Evolutionary conservation across 2,329 filamentous ascomycete genomes (phyloP).

Genomic region (Colletotrichum melonis): DNA sequence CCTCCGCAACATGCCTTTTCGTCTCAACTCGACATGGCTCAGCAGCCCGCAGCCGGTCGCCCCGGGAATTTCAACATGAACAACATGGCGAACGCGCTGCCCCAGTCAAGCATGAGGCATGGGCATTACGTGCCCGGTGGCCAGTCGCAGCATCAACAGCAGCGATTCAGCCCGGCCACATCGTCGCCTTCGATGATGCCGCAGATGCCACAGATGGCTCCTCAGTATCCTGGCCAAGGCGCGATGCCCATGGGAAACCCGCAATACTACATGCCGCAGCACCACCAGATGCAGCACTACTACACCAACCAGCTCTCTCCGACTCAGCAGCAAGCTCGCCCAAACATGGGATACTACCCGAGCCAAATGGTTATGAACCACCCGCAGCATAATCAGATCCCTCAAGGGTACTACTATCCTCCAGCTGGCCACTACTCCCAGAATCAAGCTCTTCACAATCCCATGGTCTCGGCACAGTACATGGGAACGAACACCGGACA

Average conservation of each 20-base stretch:
- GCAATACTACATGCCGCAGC: conserved; percentile 60
- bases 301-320: conserved; percentile 54
- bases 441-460: conserved; percentile 44
- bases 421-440: conserved; percentile 51
- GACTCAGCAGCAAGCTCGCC: conserved; percentile 47
- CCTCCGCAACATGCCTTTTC: conserved; percentile 53
- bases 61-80: conserved; percentile 59
- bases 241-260: conserved; percentile 52
- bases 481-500: conserved; percentile 39
- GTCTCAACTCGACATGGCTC: conserved; percentile 55
- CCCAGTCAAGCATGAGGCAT: conserved; percentile 52
- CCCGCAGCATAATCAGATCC: conserved; percentile 46
- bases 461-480: conserved; percentile 51
- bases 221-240: conserved; percentile 52
- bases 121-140: conserved; percentile 49
- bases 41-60: conserved; percentile 41
- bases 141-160: conserved; percentile 47
- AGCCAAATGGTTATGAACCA: conserved; percentile 56
- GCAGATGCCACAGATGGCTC: conserved; percentile 49
- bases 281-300: conserved; percentile 55
- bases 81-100: conserved; percentile 56
- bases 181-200: conserved; percentile 52
- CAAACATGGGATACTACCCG: conserved; percentile 57
- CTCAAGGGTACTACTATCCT: conserved; percentile 57
- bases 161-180: conserved; percentile 44